Conservation (phyloP, 257 asterid species). For the Ocimum tenuiflorum region DNA sequence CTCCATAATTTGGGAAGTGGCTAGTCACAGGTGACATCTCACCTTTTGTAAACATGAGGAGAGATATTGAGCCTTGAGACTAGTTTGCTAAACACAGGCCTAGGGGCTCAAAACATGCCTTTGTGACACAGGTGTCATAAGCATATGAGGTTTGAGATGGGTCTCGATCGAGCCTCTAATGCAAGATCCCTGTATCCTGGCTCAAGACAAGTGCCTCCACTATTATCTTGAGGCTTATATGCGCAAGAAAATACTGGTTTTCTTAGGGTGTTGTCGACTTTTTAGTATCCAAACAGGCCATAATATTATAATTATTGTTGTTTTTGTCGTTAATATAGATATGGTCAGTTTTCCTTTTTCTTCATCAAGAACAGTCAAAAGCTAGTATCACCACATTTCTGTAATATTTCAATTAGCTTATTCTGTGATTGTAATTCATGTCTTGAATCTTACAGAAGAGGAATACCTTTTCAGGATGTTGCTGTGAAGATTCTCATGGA, state of each 20-base stretch:
- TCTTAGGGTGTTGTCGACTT: not conserved
- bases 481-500: slow-evolving; percentile 98
- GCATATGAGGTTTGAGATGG: not conserved
- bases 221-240: not conserved
- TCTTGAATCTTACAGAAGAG: slow-evolving; percentile 16
- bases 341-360: not conserved
- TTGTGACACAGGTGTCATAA: not conserved
- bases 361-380: not conserved
- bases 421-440: slow-evolving; percentile 10
- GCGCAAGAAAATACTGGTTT: not conserved
- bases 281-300: not conserved
- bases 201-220: not conserved
- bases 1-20: not conserved
- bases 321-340: not conserved
- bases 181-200: not conserved
- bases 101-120: not conserved
- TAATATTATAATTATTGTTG: not conserved
- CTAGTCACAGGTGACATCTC: not conserved
- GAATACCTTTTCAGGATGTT: slow-evolving; percentile 64
- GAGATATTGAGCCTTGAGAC: not conserved
- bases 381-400: not conserved
- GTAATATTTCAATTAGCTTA: not conserved
- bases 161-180: not conserved
- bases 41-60: not conserved
- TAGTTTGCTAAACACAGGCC: not conserved